These are phyloP conservation scores for Entamoeba dispar DNA, from an alignment of 208 protist species.

Conservation along the genomic window DNA sequence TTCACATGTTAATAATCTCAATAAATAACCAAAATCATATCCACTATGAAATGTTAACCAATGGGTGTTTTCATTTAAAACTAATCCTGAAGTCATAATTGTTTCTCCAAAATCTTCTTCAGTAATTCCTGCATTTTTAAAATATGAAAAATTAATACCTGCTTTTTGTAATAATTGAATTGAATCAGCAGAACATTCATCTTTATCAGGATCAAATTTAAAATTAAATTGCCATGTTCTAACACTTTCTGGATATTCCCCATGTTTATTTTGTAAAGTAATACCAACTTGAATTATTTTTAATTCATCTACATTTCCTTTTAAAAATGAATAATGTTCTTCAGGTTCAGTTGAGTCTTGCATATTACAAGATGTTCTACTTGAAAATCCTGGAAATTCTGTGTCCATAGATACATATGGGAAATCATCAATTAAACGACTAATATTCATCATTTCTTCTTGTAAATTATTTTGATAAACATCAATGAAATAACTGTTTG, in stretches of 20 bases:
- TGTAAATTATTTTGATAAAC: neutral
- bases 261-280: neutral
- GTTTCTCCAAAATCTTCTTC: neutral
- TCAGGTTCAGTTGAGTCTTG: neutral
- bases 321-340: neutral
- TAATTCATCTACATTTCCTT: neutral
- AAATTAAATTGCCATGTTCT: conserved; percentile 9
- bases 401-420: neutral
- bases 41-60: conserved; percentile 20
- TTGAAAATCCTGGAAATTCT: neutral
- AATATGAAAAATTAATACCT: neutral
- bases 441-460: neutral
- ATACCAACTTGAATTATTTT: conserved; percentile 9
- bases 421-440: neutral
- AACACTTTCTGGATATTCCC: neutral
- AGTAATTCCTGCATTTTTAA: neutral
- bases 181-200: neutral
- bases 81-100: neutral
- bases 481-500: neutral
- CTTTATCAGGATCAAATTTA: neutral
- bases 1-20: neutral
- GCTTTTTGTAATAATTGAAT: neutral
- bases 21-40: conserved; percentile 23
- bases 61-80: neutral
- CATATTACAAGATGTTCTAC: neutral